Evolutionary conservation across 2,329 filamentous ascomycete species (phyloP).

Genomic region (Furcasterigmium sp.): DNA sequence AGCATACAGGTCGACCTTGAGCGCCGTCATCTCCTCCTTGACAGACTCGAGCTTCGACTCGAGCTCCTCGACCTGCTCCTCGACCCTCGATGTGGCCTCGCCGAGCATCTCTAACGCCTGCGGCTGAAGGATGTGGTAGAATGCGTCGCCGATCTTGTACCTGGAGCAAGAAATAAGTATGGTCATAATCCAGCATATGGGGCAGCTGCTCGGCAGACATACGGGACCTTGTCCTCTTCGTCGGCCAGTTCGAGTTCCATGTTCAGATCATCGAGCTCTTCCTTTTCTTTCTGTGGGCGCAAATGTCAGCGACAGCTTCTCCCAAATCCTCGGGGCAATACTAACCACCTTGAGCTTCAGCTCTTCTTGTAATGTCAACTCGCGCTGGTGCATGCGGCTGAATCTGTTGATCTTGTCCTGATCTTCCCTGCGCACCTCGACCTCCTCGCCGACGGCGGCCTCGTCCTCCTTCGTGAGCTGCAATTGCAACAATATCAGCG

Average conservation of each 20-base stretch:
- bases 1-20: slow-evolving; percentile 91
- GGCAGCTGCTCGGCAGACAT: slow-evolving; percentile 28
- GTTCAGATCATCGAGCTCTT: slow-evolving; percentile 90
- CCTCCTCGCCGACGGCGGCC: slow-evolving; percentile 70
- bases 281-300: slow-evolving; percentile 80
- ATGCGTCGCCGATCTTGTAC: slow-evolving; percentile 95
- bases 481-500: slow-evolving; percentile 3
- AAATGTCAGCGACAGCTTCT: slow-evolving; percentile 8
- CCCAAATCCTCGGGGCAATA: slow-evolving; percentile 2
- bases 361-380: slow-evolving; percentile 73
- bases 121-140: slow-evolving; percentile 77
- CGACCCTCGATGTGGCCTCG: slow-evolving; percentile 65
- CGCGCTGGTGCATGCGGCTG: slow-evolving; percentile 86
- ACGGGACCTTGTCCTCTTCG: slow-evolving; percentile 92
- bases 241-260: slow-evolving; percentile 90
- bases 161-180: slow-evolving; percentile 37
- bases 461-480: slow-evolving; percentile 95
- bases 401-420: slow-evolving; percentile 99
- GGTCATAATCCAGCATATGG: not conserved
- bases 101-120: slow-evolving; percentile 85
- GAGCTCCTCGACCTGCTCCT: slow-evolving; percentile 67
- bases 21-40: slow-evolving; percentile 78
- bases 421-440: slow-evolving; percentile 91
- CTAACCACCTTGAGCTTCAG: slow-evolving; percentile 72
- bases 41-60: slow-evolving; percentile 72